Percentiles rank a stretch among this genome's conserved stretches.
Evolutionary conservation across 257 asterid species (phyloP).

Genomic region (Gynochthodes officinalis): DNA sequence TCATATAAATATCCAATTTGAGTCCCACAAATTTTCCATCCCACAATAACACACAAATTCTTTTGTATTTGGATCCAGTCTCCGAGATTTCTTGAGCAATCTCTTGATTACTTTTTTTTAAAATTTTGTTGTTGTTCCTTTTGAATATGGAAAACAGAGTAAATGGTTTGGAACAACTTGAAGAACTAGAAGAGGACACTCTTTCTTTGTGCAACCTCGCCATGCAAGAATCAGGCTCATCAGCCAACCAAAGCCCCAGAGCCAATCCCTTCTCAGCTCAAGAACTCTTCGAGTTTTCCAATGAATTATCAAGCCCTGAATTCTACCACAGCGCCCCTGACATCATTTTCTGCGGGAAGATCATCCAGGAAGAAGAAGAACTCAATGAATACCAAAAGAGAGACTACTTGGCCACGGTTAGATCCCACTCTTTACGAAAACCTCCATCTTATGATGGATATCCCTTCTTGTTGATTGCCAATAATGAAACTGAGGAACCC

Average conservation of each 20-base stretch:
- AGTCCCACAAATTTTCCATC: no score
- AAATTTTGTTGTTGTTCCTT: background rate
- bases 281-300: slow-evolving; percentile 35
- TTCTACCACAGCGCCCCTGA: slow-evolving; percentile 18
- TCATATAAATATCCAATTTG: no score
- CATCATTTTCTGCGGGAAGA: slow-evolving; percentile 37
- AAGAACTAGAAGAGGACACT: slow-evolving; percentile 20
- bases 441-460: background rate
- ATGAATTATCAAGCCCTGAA: background rate
- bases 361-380: slow-evolving; percentile 18
- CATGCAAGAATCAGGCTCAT: slow-evolving; percentile 4
- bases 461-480: background rate
- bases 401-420: slow-evolving; percentile 33
- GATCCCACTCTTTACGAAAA: slow-evolving; percentile 5
- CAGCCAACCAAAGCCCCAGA: slow-evolving; percentile 22
- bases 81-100: no score
- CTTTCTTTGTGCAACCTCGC: slow-evolving; percentile 50
- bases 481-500: background rate
- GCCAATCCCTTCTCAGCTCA: slow-evolving; percentile 10
- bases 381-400: slow-evolving; percentile 39
- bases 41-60: no score
- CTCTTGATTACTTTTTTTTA: no score
- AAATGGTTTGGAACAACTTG: slow-evolving; percentile 10
- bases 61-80: no score
- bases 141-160: slow-evolving; percentile 18